Evolutionary conservation across 306 rosid species (phyloP), one percentile per base, ranked within the genome.

Genomic region (Malus asiatica): DNA sequence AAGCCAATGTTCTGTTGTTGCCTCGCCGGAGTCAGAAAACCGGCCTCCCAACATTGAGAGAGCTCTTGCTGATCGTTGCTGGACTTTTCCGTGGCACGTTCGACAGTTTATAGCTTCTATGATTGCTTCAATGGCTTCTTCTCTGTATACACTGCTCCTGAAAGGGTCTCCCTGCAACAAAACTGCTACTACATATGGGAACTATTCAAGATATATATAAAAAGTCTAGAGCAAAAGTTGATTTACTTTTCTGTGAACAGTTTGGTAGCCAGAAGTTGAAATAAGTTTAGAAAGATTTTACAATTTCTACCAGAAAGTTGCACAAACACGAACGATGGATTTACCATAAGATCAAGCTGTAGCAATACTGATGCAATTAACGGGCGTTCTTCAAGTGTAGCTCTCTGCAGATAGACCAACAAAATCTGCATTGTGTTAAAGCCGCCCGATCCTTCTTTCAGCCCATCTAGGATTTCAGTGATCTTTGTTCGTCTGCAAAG

Each of bases 341-440:
- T 91, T 89, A 93, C 97, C 96, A 88, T 78, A 77, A 89, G 85
- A 89, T 93, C 96, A 84, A 93, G 96, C 73, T 87, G 85, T 81
- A 93, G 82, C 32, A 91, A 46, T 55, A 85, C 84, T 59, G 86
- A 83, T 18, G 98, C 93, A 74, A 83, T 87, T 73, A 89, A 77
- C 35, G 93, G 93, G 38, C 82, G 75, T 57, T 91, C 90, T 79
- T 91, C 90, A 0, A 68, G 84, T 70, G 75, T 77, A 61, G 92
- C 87, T 80, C 85, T 87, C 52, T 76, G 87, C 65, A 89, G 96
- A 78, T 84, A 81, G 62, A 80, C 83, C 63, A 85, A 86, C 53
- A 93, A 89, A 66, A 90, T 79, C 77, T 91, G 94, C 92, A 86
- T 84, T 63, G 80, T 77, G 86, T 76, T 85, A 72, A 91, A 58